A percentile compares a stretch with the other conserved stretches of the same genome.
These are phyloP conservation scores for Hypoxylon sp. DNA, from an alignment of 2,329 filamentous ascomycete genomes.

Conservation along the genomic window DNA sequence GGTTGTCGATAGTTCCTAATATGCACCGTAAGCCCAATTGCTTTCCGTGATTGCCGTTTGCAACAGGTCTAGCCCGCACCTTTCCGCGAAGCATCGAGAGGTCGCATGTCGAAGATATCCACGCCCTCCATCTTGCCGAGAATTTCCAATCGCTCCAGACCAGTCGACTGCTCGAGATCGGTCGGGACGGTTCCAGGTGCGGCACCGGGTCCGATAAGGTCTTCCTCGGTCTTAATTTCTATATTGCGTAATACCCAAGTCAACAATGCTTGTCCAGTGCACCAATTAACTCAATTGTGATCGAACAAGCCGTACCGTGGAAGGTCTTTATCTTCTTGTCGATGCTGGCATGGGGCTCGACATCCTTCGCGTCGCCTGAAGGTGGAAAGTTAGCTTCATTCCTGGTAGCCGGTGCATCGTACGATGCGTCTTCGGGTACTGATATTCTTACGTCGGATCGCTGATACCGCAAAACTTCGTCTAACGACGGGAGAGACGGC, in stretches of 20 bases:
- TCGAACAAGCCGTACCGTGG: slow-evolving; percentile 59
- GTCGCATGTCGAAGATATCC: slow-evolving; percentile 98
- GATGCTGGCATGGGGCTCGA: slow-evolving; percentile 61
- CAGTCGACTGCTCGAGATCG: slow-evolving; percentile 95
- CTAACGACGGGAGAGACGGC: slow-evolving; percentile 66
- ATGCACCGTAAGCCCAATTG: slow-evolving; percentile 45
- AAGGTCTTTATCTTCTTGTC: slow-evolving; percentile 57
- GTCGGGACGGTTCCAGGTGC: slow-evolving; percentile 86
- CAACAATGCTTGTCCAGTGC: slow-evolving; percentile 33
- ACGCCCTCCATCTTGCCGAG: slow-evolving; percentile 99
- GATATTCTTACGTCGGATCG: slow-evolving; percentile 69
- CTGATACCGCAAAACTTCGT: slow-evolving; percentile 71
- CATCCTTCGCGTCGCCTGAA: slow-evolving; percentile 60
- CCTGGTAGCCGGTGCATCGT: slow-evolving; percentile 49
- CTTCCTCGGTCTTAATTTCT: slow-evolving; percentile 88
- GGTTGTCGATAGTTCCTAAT: slow-evolving; percentile 86
- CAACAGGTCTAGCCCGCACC: slow-evolving; percentile 64
- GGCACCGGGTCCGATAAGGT: slow-evolving; percentile 88
- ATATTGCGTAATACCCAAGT: slow-evolving; percentile 48
- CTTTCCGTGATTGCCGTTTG: neutral
- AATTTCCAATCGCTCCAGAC: slow-evolving; percentile 98
- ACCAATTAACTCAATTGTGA: slow-evolving; percentile 34
- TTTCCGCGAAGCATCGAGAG: slow-evolving; percentile 88
- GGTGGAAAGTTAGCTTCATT: slow-evolving; percentile 53
- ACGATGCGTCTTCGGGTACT: slow-evolving; percentile 46